Evolutionary conservation across 805 yeast species (phyloP).

Genomic region (Saturnispora gosingensis): DNA sequence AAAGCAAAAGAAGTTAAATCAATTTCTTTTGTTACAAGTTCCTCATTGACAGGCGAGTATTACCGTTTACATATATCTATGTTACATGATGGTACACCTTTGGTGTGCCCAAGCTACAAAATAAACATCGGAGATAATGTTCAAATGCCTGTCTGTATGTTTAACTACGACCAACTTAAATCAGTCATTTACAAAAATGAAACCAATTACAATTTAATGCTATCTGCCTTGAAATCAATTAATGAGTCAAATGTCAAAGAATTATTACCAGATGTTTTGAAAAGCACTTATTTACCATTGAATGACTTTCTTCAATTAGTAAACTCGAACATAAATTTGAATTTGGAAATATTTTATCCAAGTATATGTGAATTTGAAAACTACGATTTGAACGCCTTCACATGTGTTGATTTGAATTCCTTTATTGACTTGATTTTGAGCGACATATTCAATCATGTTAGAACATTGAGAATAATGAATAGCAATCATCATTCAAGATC

Average conservation of each 20-base stretch:
- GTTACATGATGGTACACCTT: conserved; percentile 76
- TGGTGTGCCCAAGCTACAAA: conserved; percentile 64
- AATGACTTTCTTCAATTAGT: conserved; percentile 46
- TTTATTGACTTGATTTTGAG: conserved; percentile 69
- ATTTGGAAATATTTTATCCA: conserved; percentile 71
- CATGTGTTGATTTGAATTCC: conserved; percentile 41
- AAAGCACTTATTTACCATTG: conserved; percentile 48
- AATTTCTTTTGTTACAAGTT: conserved; percentile 78
- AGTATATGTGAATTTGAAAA: conserved; percentile 34
- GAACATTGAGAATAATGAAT: conserved; percentile 32
- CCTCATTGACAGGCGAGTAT: conserved; percentile 79
- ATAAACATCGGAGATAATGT: conserved; percentile 38
- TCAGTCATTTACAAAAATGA: conserved; percentile 19
- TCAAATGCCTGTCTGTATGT: conserved; percentile 50
- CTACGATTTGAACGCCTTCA: conserved; percentile 21
- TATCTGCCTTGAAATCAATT: conserved; percentile 13
- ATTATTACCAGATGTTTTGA: conserved; percentile 35
- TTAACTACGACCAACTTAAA: conserved; percentile 38
- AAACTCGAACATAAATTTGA: conserved; percentile 54
- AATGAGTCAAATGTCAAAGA: conserved; percentile 17
- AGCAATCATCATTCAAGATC: conserved; percentile 38
- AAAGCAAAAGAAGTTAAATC: conserved; percentile 18
- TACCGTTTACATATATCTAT: conserved; percentile 59
- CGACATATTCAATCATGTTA: conserved; percentile 69
- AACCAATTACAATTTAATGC: conserved; percentile 11